Conservation (phyloP, 257 asterid species). For the Scutellaria baicalensis region DNA sequence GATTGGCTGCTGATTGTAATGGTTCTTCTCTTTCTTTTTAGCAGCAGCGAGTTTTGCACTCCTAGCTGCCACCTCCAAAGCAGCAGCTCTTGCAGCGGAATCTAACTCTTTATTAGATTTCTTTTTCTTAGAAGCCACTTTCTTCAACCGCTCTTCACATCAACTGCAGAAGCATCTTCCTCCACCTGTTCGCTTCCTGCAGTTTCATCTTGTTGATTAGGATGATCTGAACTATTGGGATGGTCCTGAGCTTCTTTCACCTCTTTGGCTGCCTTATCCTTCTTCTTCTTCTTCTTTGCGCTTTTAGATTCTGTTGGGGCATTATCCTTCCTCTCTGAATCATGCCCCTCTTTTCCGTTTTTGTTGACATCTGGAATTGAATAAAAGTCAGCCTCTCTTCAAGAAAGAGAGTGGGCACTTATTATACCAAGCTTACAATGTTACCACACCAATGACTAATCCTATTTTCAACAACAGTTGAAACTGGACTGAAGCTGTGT, state of each 20-base stretch:
- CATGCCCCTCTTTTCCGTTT: conserved; percentile 46
- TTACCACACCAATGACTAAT: not conserved
- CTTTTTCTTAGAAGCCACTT: conserved; percentile 77
- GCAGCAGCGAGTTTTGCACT: conserved; percentile 83
- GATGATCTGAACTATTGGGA: conserved; percentile 31
- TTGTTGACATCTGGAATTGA: conserved; percentile 28
- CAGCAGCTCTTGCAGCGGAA: conserved; percentile 79
- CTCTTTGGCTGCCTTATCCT: conserved; percentile 70
- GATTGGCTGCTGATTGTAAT: conserved; percentile 87
- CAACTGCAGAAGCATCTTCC: conserved; percentile 50
- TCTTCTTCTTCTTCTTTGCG: conserved; percentile 89
- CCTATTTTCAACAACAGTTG: not conserved
- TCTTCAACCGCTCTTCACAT: conserved; percentile 72
- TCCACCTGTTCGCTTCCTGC: conserved; percentile 33
- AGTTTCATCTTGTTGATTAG: conserved; percentile 38
- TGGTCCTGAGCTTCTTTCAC: conserved; percentile 53
- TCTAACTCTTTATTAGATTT: conserved; percentile 86
- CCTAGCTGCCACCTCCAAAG: conserved; percentile 92
- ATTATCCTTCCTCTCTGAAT: conserved; percentile 49
- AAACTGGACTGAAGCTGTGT: not conserved
- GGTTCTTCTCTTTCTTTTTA: conserved; percentile 94
- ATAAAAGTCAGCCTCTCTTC: not conserved
- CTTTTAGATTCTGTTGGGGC: conserved; percentile 71
- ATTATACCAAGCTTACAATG: not conserved
- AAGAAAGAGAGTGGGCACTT: not conserved